These are phyloP conservation scores for Penicillium sp. DNA, from an alignment of 2,329 filamentous ascomycete genomes.

Conservation along the genomic window DNA sequence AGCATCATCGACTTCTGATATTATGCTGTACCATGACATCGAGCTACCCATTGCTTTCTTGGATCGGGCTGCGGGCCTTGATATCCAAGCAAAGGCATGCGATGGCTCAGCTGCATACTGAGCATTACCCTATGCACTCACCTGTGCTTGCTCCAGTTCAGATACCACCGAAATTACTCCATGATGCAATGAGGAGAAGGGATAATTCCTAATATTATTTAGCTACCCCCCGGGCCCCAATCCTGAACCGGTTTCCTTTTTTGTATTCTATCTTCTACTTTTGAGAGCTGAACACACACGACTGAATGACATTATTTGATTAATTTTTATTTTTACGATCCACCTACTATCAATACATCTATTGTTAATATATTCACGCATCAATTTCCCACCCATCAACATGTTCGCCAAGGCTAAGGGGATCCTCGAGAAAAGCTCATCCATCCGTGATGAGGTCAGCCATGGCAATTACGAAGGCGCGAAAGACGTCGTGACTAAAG, in stretches of 20 bases:
- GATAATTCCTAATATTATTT: constrained; percentile 7
- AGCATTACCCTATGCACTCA: not conserved
- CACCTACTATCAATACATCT: constrained; percentile 1
- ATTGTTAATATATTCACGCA: constrained; percentile 2
- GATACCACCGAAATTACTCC: constrained; percentile 4
- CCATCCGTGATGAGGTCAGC: constrained; percentile 12
- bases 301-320: constrained; percentile 18
- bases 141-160: no score
- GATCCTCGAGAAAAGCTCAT: constrained; percentile 10
- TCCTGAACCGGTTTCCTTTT: not conserved
- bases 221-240: constrained; percentile 3
- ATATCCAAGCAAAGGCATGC: constrained; percentile 3
- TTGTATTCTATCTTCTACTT: not conserved
- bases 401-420: constrained; percentile 18
- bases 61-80: constrained; percentile 13
- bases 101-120: constrained; percentile 1
- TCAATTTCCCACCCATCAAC: constrained; percentile 1
- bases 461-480: constrained; percentile 13
- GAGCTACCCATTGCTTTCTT: not conserved
- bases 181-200: constrained; percentile 24
- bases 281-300: constrained; percentile 19
- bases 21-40: constrained; percentile 1
- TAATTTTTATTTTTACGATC: constrained; percentile 9
- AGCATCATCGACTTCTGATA: constrained; percentile 12
- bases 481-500: constrained; percentile 14